Base-by-base conservation (phyloP, 148 eudicot species). In the Vaccinium macrocarpon region DNA sequence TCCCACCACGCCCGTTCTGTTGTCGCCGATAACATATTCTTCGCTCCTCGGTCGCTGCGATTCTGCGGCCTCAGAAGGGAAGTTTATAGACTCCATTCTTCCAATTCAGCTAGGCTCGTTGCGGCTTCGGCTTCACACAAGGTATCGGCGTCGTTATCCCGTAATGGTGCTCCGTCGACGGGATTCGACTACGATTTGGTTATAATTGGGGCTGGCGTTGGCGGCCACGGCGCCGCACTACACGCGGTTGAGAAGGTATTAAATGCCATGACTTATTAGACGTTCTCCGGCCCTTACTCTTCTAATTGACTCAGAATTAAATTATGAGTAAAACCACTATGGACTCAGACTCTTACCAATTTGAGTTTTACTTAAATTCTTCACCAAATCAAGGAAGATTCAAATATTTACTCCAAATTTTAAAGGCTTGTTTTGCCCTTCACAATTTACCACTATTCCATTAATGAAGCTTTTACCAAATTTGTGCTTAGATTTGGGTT, bases 201-300 rank as follows among this genome's bases (percentile, higher is more conserved):
- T 7, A 93, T 96, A 52, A 93, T 96, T 75, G 99, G 99, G 53
- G 99, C 99, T 79, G 99, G 99, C 1, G 99, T 96, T 52, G 99
- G 99, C 19, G 99, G 99, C 11, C 99, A 96, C 23, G 99, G 99
- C 7, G 99, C 99, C 38, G 99, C 99, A 61, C 96, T 96, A 79
- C 99, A 96, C 74, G 99, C 99, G 4, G 98, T 96, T 35, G 99
- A 95, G 87, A 96, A 94, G 97, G 99, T 95, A 16, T 4, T 0
- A 68, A 42, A 42, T 42, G 46, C 46, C 0, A 5, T 42, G 5
- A 42, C 4, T 42, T 42, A 42, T 42, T 42, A 42, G 38, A 35
- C 4, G 0, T 35, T 35, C 38, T 35, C 38, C 38, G 38, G 5
- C 46, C 46, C 6, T 42, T 42, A 5, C 46, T 42, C 46, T 42